These are phyloP conservation scores for Parastagonospora nodorum DNA, from an alignment of 2,329 filamentous ascomycete genomes.

Conservation along the genomic window DNA sequence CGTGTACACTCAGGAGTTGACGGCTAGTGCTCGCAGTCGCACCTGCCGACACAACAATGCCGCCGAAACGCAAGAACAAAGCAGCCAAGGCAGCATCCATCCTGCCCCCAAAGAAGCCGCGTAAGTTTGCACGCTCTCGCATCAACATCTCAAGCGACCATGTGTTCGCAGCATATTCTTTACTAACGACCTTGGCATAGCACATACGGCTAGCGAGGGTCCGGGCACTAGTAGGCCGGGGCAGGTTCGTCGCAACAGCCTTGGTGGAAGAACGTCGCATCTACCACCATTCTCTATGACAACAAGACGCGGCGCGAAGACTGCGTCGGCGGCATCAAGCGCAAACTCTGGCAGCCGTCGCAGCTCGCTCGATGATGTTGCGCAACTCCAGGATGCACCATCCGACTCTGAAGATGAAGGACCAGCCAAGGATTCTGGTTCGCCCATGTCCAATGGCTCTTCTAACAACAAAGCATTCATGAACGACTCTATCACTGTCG, in stretches of 20 bases:
- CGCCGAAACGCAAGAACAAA: conserved; percentile 41
- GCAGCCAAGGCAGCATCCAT: conserved; percentile 20
- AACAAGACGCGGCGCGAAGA: conserved; percentile 50
- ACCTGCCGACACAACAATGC: conserved; percentile 30
- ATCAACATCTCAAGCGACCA: conserved; percentile 7
- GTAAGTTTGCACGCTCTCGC: conserved; percentile 21
- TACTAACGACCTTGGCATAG: conserved; percentile 39
- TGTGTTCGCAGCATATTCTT: conserved; percentile 30
- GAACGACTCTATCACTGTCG: conserved; percentile 28
- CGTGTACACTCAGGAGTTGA: conserved; percentile 22
- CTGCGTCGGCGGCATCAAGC: conserved; percentile 43
- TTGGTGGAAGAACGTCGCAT: conserved; percentile 40
- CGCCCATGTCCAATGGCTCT: conserved; percentile 38
- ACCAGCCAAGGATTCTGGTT: conserved; percentile 47
- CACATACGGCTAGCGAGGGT: conserved; percentile 35
- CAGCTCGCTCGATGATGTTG: conserved; percentile 44
- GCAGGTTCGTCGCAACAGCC: conserved; percentile 15
- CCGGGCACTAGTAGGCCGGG: conserved; percentile 41
- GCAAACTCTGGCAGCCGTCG: conserved; percentile 45
- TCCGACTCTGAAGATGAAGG: conserved; percentile 42
- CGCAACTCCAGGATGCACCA: conserved; percentile 34
- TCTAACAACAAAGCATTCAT: conserved; percentile 35
- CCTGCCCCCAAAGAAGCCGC: conserved; percentile 20
- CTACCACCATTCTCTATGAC: conserved; percentile 58
- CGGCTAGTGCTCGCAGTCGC: conserved; percentile 11